Conservation (phyloP, 2,329 filamentous ascomycete species). For the Aureobasidium sp. region DNA sequence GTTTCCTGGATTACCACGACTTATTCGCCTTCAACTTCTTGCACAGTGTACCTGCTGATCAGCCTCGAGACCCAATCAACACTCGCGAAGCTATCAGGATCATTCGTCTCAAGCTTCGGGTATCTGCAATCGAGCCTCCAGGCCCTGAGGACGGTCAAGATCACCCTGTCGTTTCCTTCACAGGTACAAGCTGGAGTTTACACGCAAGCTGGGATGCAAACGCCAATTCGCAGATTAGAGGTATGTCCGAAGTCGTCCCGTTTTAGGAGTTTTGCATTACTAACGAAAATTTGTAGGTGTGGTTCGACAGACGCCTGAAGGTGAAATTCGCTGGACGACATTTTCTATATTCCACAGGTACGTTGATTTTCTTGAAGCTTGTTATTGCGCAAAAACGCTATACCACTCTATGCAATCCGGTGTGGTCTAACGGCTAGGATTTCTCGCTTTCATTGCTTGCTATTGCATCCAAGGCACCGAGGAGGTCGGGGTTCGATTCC, state of each 20-base stretch:
- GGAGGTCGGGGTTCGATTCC: constrained; percentile 23
- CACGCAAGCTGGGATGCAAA: constrained; percentile 63
- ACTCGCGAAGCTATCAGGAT: constrained; percentile 62
- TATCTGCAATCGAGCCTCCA: constrained; percentile 54
- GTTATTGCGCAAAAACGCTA: not conserved
- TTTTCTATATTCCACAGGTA: constrained; percentile 54
- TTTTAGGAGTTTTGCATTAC: not conserved
- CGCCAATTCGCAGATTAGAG: constrained; percentile 59
- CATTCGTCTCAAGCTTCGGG: constrained; percentile 60
- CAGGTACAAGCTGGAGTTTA: constrained; percentile 54
- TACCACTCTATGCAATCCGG: not conserved
- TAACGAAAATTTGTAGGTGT: constrained; percentile 38
- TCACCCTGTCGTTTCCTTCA: constrained; percentile 62
- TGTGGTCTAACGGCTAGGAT: constrained; percentile 18
- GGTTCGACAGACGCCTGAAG: constrained; percentile 59
- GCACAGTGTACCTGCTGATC: constrained; percentile 29
- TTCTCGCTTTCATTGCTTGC: constrained; percentile 15
- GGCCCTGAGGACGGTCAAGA: constrained; percentile 50
- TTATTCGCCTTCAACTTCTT: constrained; percentile 66
- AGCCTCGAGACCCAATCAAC: constrained; percentile 46
- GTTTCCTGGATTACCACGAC: constrained; percentile 58
- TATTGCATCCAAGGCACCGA: constrained; percentile 8
- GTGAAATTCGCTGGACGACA: constrained; percentile 69
- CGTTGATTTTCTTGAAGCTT: constrained; percentile 10
- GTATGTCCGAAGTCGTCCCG: constrained; percentile 35